Percentiles rank a stretch among this genome's conserved stretches.
These are phyloP conservation scores for Diaporthe ampelina DNA, from an alignment of 2,329 filamentous ascomycete species.

Conservation along the genomic window DNA sequence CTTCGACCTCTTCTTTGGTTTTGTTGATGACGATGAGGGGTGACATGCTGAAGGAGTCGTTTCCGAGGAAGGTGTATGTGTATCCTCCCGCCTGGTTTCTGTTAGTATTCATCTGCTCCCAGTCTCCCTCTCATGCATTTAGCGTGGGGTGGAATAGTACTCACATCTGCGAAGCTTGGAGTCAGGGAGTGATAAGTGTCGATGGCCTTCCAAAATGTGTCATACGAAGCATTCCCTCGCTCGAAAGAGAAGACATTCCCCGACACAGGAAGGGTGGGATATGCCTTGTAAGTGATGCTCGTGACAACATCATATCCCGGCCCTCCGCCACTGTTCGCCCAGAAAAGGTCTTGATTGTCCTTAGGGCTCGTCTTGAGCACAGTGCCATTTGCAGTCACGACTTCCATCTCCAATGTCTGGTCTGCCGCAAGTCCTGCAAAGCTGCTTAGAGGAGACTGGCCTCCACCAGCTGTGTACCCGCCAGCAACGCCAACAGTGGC, in stretches of 20 bases:
- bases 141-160: neutral
- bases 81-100: neutral
- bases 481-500: conserved; percentile 65
- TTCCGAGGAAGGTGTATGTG: neutral
- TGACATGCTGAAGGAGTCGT: neutral
- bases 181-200: neutral
- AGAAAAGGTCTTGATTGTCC: neutral
- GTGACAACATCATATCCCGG: neutral
- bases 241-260: neutral
- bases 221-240: neutral
- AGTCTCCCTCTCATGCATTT: neutral
- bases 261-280: neutral
- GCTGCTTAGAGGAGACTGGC: conserved; percentile 60
- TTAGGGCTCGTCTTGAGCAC: neutral
- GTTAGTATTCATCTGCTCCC: neutral
- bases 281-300: neutral
- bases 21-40: neutral
- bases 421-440: conserved; percentile 64
- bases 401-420: conserved; percentile 60
- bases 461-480: conserved; percentile 68
- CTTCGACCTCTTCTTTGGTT: neutral
- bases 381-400: conserved; percentile 52
- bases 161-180: neutral
- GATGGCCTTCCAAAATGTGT: neutral
- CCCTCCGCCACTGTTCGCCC: conserved; percentile 1